phyloP scores from a whole-genome alignment of 73 alveolate species.

The Uronychia binucleata region DNA sequence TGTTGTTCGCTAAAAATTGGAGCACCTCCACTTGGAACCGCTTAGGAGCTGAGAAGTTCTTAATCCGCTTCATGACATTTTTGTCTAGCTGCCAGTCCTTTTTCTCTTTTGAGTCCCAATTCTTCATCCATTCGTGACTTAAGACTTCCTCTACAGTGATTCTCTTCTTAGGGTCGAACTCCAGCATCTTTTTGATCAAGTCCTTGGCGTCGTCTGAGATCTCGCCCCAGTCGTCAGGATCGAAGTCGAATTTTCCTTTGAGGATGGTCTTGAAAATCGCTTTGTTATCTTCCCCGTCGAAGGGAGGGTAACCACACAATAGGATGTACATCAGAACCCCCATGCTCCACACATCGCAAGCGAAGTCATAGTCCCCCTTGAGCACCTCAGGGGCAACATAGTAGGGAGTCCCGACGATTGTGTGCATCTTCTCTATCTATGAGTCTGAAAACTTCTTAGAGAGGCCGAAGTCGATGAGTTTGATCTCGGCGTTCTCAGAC shows the following conservation, averaged over 20 bases:
- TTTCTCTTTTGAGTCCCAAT: not conserved
- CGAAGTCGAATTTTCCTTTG: slow-evolving; percentile 55
- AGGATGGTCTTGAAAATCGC: slow-evolving; percentile 71
- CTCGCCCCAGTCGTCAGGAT: slow-evolving; percentile 55
- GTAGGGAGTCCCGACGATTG: slow-evolving; percentile 87
- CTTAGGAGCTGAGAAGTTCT: slow-evolving; percentile 41
- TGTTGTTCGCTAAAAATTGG: slow-evolving; percentile 39
- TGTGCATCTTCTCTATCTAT: slow-evolving; percentile 45
- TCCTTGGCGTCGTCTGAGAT: slow-evolving; percentile 65
- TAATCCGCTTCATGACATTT: slow-evolving; percentile 11
- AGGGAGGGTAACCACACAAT: slow-evolving; percentile 84
- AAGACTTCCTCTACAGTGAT: slow-evolving; percentile 30
- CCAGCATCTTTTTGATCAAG: slow-evolving; percentile 52
- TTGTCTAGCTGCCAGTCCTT: not conserved
- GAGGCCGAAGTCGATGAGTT: slow-evolving; percentile 85
- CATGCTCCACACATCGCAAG: slow-evolving; percentile 85
- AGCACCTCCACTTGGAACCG: slow-evolving; percentile 39
- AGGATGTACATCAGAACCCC: slow-evolving; percentile 80
- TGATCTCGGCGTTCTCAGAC: slow-evolving; percentile 54
- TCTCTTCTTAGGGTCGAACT: slow-evolving; percentile 25
- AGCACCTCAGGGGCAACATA: slow-evolving; percentile 91
- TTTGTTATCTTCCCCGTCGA: slow-evolving; percentile 74
- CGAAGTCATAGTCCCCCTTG: slow-evolving; percentile 71
- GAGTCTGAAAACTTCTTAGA: slow-evolving; percentile 55
- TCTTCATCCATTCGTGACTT: slow-evolving; percentile 44